Conservation (phyloP, 495 filamentous ascomycete genomes). For the Massariosphaeria phaeospora region DNA sequence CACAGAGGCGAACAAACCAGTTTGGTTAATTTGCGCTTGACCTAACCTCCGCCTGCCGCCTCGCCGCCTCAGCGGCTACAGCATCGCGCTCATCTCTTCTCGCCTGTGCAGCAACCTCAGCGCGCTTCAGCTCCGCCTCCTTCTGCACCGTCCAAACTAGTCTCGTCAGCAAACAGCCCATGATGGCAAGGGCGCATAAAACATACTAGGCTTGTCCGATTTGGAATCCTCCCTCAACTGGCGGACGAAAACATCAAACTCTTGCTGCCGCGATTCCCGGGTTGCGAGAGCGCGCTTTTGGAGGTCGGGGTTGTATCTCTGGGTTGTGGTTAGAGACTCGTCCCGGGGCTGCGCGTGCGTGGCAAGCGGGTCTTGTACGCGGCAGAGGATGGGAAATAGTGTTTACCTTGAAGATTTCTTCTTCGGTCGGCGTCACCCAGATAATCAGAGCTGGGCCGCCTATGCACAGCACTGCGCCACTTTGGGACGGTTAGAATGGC, state of each 20-base stretch:
- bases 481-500: too few species aligned
- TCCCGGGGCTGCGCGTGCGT: background rate
- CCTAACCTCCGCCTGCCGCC: constrained; percentile 59
- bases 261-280: constrained; percentile 66
- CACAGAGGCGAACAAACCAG: background rate
- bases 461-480: constrained; percentile 62
- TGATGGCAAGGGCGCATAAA: background rate
- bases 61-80: constrained; percentile 53
- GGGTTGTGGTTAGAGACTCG: constrained; percentile 7
- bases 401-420: constrained; percentile 72
- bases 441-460: constrained; percentile 82
- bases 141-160: constrained; percentile 66
- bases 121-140: constrained; percentile 52
- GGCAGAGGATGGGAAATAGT: background rate
- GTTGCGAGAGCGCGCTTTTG: constrained; percentile 75
- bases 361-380: background rate
- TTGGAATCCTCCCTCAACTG: constrained; percentile 85
- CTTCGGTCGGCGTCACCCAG: constrained; percentile 78
- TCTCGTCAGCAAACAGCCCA: constrained; percentile 23
- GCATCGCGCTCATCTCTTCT: constrained; percentile 14
- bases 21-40: constrained; percentile 15
- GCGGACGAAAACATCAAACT: constrained; percentile 80
- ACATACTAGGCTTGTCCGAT: constrained; percentile 74
- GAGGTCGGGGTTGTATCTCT: constrained; percentile 89
- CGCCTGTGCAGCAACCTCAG: constrained; percentile 8